A percentile compares a stretch with the other conserved stretches of the same genome.
These are phyloP conservation scores for Biscogniauxia sp. DNA, from an alignment of 2,329 filamentous ascomycete species.

Conservation along the genomic window DNA sequence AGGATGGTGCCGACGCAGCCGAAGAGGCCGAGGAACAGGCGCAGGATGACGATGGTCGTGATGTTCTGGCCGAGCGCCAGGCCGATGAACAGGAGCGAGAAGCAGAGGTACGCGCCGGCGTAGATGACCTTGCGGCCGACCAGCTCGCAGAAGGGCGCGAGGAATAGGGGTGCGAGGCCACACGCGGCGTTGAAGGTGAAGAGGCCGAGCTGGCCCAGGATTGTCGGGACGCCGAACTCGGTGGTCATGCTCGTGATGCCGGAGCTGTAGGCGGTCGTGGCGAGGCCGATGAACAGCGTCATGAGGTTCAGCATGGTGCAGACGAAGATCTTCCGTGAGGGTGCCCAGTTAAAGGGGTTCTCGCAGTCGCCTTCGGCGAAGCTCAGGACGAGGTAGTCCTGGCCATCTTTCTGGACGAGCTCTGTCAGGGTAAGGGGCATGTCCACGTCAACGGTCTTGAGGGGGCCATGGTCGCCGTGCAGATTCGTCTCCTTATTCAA, in stretches of 20 bases:
- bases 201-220: constrained; percentile 47
- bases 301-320: constrained; percentile 47
- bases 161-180: constrained; percentile 45
- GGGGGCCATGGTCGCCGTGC: constrained; percentile 33
- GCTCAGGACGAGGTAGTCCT: constrained; percentile 44
- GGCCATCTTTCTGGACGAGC: constrained; percentile 39
- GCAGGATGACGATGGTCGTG: constrained; percentile 45
- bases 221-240: constrained; percentile 38
- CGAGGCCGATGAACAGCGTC: constrained; percentile 53
- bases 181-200: constrained; percentile 50
- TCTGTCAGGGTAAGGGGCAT: constrained; percentile 47
- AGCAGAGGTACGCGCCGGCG: constrained; percentile 43
- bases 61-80: constrained; percentile 47
- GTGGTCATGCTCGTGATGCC: constrained; percentile 45
- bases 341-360: constrained; percentile 52
- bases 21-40: constrained; percentile 46
- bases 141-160: constrained; percentile 49
- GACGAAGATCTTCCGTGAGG: constrained; percentile 43
- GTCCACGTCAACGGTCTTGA: constrained; percentile 45
- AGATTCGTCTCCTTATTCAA: constrained; percentile 29
- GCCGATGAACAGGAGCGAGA: constrained; percentile 47
- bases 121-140: constrained; percentile 47
- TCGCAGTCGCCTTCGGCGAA: constrained; percentile 45
- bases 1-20: constrained; percentile 49
- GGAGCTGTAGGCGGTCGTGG: constrained; percentile 52